Evolutionary conservation across 768 basidiomycete species (phyloP), one percentile per base, ranked within the genome.

Genomic region (Hypholoma sublateritium): DNA sequence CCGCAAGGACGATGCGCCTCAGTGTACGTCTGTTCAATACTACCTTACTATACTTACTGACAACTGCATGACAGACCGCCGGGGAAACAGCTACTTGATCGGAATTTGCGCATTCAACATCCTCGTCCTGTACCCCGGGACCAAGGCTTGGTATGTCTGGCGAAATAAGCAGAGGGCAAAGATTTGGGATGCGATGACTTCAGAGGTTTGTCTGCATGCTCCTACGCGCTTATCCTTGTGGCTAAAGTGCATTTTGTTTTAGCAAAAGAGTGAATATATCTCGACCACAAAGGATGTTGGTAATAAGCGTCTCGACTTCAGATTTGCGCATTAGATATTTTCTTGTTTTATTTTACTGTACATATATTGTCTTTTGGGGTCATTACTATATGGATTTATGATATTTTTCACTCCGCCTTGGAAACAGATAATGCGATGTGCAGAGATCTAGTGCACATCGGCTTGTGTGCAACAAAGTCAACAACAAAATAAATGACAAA

Each of bases 281-380:
- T 62, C 66, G 9, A 86, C 80, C 1, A 86, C 87, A 9, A 80
- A 67, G 19, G 85, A 89, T 60, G 62, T 77, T 21, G 85, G 86
- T 34, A 87, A 85, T 57, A 74, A 79, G 57, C 75, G 83, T n/a
- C 74, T 87, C 28, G 84, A 87, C 65, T 87, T 86, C 66, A 72
- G 82, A 34, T 87, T 87, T 59, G 82, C 81, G 3, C 80, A 86
- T 68, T 85, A 70, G 61, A 42, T 9, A 3, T 36, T 24, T 12
- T 21, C 16, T 3, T 42, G 21, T 14, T 39, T 16, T 22, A 17
- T 11, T 50, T 39, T 32, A 16, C 50, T 9, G 24, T 24, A 21
- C 24, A 28, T 22, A 9, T 52, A n/a, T 42, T 52, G 39, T 39
- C 41, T 42, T n/a, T 14, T 42, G 21, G 41, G 21, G 21, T 42